Conservation (phyloP, 2,329 filamentous ascomycete genomes). For the Trichoderma sp. region DNA sequence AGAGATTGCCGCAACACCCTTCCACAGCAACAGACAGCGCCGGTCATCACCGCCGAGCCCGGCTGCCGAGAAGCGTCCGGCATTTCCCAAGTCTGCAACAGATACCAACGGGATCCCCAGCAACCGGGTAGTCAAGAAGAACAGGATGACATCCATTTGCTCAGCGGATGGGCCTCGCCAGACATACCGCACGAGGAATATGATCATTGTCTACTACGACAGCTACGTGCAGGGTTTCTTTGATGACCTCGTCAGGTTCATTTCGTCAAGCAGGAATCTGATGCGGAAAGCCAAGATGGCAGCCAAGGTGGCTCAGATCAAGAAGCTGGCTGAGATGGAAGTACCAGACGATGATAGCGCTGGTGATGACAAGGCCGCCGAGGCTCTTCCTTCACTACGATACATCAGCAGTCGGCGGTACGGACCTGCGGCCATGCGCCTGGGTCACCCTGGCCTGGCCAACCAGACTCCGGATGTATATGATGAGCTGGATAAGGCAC, state of each 20-base stretch:
- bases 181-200: slow-evolving; percentile 66
- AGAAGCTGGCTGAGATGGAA: slow-evolving; percentile 57
- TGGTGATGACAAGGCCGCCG: slow-evolving; percentile 31
- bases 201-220: slow-evolving; percentile 91
- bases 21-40: slow-evolving; percentile 5
- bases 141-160: slow-evolving; percentile 50
- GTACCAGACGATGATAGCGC: slow-evolving; percentile 50
- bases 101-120: slow-evolving; percentile 44
- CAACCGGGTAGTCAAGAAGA: slow-evolving; percentile 48
- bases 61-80: slow-evolving; percentile 21
- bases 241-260: slow-evolving; percentile 76
- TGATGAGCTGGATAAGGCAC: slow-evolving; percentile 71
- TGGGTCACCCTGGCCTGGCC: slow-evolving; percentile 25
- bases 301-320: slow-evolving; percentile 66
- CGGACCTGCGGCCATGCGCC: slow-evolving; percentile 29
- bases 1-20: background rate
- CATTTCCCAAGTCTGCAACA: slow-evolving; percentile 43
- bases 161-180: slow-evolving; percentile 47
- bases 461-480: slow-evolving; percentile 50
- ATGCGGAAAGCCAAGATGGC: slow-evolving; percentile 88
- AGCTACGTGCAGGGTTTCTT: slow-evolving; percentile 80
- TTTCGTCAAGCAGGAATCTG: slow-evolving; percentile 76
- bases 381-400: slow-evolving; percentile 39
- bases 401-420: slow-evolving; percentile 40
- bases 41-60: slow-evolving; percentile 17